Percentiles rank a stretch among this genome's conserved stretches.
Evolutionary conservation across 2,329 filamentous ascomycete species (phyloP).

Genomic region (Penicillium sp.): DNA sequence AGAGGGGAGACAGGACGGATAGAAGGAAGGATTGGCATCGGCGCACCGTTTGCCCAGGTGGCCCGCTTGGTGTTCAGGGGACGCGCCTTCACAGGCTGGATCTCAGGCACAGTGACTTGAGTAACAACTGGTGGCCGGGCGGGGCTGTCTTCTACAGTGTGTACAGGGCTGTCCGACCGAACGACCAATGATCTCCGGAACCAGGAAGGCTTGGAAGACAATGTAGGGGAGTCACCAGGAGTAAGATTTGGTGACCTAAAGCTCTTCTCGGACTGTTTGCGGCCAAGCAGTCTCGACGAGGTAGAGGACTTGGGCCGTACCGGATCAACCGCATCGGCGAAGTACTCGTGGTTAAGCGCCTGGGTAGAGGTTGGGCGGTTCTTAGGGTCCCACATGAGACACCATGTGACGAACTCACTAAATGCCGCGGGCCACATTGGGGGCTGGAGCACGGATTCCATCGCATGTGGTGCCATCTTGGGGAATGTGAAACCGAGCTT

Average conservation of each 20-base stretch:
- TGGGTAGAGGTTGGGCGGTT: slow-evolving; percentile 85
- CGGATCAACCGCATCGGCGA: slow-evolving; percentile 86
- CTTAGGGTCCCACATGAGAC: slow-evolving; percentile 97
- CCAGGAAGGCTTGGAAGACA: slow-evolving; percentile 87
- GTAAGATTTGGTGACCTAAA: slow-evolving; percentile 64
- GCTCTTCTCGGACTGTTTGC: slow-evolving; percentile 83
- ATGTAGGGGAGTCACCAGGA: slow-evolving; percentile 54
- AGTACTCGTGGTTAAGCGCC: slow-evolving; percentile 94
- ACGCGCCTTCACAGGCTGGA: slow-evolving; percentile 52
- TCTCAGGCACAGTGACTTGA: slow-evolving; percentile 40
- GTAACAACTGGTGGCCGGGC: slow-evolving; percentile 46
- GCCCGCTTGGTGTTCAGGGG: slow-evolving; percentile 72
- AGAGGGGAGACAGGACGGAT: slow-evolving; percentile 94
- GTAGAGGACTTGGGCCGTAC: slow-evolving; percentile 86
- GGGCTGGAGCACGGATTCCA: slow-evolving; percentile 87
- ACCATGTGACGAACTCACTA: slow-evolving; percentile 95
- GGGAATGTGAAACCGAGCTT: slow-evolving; percentile 98
- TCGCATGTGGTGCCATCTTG: slow-evolving; percentile 95
- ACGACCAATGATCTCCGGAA: slow-evolving; percentile 93
- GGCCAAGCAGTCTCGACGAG: slow-evolving; percentile 71
- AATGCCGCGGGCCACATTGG: slow-evolving; percentile 90
- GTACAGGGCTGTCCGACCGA: slow-evolving; percentile 66
- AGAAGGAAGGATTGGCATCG: slow-evolving; percentile 93
- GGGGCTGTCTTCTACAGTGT: slow-evolving; percentile 46
- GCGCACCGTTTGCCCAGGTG: slow-evolving; percentile 86